Percentiles rank a stretch among this genome's conserved stretches.
Conservation (phyloP, 2,329 filamentous ascomycete species). For the Beauveria varroae region DNA sequence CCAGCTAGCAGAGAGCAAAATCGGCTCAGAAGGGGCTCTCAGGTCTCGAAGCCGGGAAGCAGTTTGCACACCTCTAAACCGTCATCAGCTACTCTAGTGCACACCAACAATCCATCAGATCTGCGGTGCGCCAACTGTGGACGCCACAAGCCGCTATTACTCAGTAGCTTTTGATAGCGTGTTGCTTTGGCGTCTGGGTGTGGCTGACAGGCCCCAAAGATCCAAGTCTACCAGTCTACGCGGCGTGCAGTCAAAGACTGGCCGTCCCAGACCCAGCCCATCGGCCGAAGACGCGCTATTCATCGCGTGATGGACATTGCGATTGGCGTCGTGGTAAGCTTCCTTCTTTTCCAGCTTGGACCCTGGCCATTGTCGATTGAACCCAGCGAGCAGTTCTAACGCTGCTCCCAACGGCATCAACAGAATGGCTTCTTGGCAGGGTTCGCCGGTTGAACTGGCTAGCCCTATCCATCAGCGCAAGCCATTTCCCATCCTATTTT, state of each 20-base stretch:
- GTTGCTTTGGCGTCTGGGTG: not conserved
- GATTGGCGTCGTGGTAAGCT: not conserved
- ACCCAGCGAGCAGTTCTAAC: not conserved
- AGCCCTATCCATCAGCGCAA: not conserved
- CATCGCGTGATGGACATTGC: conserved; percentile 1
- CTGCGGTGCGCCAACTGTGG: not conserved
- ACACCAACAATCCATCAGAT: conserved; percentile 2
- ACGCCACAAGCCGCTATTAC: not conserved
- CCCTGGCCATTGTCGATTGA: not conserved
- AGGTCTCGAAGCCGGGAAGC: not conserved
- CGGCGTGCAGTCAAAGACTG: not conserved
- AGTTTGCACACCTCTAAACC: not conserved
- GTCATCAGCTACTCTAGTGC: not conserved
- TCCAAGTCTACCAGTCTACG: not conserved
- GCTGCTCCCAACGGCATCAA: not conserved
- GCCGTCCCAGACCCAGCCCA: not conserved
- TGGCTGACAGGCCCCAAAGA: not conserved
- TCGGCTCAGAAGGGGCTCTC: not conserved
- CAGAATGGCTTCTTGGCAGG: not conserved
- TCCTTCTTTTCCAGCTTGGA: not conserved
- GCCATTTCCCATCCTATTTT: not conserved
- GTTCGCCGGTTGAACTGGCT: not conserved
- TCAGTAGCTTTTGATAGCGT: not conserved
- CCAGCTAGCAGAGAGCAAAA: not conserved
- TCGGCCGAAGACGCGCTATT: not conserved